These are phyloP conservation scores for Mycena indigotica DNA, from an alignment of 768 basidiomycete species.

Conservation along the genomic window DNA sequence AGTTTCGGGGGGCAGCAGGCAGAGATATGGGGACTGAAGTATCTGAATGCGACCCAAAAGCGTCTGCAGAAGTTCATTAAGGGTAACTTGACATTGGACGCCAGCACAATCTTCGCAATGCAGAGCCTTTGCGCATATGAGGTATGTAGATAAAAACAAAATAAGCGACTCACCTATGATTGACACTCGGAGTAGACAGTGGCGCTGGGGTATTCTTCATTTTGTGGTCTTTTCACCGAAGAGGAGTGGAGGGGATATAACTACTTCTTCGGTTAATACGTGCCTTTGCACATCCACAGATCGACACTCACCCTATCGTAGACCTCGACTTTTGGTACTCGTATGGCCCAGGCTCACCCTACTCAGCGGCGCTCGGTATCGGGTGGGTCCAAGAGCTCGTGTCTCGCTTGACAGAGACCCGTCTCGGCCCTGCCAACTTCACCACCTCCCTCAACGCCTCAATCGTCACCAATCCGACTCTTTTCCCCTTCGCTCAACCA, in stretches of 20 bases:
- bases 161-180: no score
- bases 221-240: conserved; percentile 77
- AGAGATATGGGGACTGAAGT: no score
- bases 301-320: no score
- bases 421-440: conserved; percentile 61
- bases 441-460: conserved; percentile 76
- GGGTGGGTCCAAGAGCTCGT: conserved; percentile 74
- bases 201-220: conserved; percentile 73
- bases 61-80: no score
- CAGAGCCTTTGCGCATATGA: conserved; percentile 77
- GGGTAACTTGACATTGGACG: conserved; percentile 50
- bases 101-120: conserved; percentile 51
- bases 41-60: no score
- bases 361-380: conserved; percentile 60
- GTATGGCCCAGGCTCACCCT: conserved; percentile 69
- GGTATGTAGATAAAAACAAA: no score
- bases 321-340: conserved; percentile 46
- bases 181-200: conserved; percentile 85
- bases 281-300: no score
- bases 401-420: conserved; percentile 63
- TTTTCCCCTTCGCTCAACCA: conserved; percentile 61
- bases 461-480: conserved; percentile 52
- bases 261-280: conserved; percentile 47
- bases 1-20: conserved; percentile 58
- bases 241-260: conserved; percentile 81